These are phyloP conservation scores for Chloranthus sessilifolius DNA, from an alignment of 164 flowering plant species.

Conservation along the genomic window DNA sequence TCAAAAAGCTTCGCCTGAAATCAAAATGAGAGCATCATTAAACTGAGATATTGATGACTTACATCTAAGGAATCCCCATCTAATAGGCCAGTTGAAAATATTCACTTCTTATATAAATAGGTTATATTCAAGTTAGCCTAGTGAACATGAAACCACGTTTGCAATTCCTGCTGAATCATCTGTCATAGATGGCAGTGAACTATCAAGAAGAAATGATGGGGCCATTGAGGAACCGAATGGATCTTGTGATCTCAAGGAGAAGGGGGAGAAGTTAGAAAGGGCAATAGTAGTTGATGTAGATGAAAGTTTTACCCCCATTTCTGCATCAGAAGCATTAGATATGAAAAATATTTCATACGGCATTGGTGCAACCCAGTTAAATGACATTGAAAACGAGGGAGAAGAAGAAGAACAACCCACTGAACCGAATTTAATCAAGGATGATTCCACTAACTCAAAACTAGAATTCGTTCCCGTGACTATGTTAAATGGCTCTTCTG, in stretches of 20 bases:
- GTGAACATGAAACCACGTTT: constrained; percentile 14
- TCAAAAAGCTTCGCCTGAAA: too few relatives aligned
- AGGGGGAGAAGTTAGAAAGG: too few relatives aligned
- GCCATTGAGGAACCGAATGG: neutral
- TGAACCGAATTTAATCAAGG: constrained; percentile 2
- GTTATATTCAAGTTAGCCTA: too few relatives aligned
- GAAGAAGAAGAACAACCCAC: constrained; percentile 4
- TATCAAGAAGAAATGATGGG: constrained; percentile 5
- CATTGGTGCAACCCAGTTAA: neutral
- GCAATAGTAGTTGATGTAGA: neutral
- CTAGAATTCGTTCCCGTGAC: too few relatives aligned
- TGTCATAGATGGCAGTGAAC: neutral
- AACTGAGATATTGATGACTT: too few relatives aligned
- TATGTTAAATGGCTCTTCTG: constrained; percentile 10
- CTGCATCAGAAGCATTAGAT: constrained; percentile 1
- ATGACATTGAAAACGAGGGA: constrained; percentile 1
- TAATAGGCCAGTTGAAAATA: too few relatives aligned
- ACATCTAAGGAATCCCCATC: too few relatives aligned
- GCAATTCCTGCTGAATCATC: constrained; percentile 6
- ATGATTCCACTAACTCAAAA: constrained; percentile 9
- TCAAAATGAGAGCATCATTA: too few relatives aligned
- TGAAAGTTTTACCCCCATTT: neutral
- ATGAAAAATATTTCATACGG: neutral
- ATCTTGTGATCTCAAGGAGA: constrained; percentile 5
- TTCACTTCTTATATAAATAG: too few relatives aligned